A percentile compares a stretch with the other conserved stretches of the same genome.
phyloP scores from a whole-genome alignment of 257 asterid genomes.

The Anisodus acutangulus region DNA sequence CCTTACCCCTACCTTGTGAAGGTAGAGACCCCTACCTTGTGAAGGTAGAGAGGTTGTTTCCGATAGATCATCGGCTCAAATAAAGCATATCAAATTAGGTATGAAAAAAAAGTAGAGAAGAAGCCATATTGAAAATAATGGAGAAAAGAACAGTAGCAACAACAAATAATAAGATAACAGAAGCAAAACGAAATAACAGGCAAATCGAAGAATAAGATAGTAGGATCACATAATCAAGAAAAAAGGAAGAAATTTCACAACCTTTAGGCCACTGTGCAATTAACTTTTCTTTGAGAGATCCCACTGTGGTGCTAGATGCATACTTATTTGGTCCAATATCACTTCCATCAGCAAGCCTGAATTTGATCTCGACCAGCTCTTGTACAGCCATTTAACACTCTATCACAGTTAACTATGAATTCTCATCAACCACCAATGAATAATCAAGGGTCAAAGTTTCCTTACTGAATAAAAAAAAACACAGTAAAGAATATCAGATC shows the following conservation, averaged over 20 bases:
- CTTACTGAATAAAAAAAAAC: background rate
- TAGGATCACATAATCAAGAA: background rate
- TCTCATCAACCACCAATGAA: constrained; percentile 33
- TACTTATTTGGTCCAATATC: constrained; percentile 91
- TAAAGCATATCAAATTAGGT: too few relatives aligned
- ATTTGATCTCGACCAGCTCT: constrained; percentile 84
- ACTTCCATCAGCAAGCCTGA: constrained; percentile 94
- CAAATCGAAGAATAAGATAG: too few relatives aligned
- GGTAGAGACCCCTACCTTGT: too few relatives aligned
- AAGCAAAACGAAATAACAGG: too few relatives aligned
- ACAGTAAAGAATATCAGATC: background rate
- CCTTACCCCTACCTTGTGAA: too few relatives aligned
- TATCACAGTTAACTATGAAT: constrained; percentile 31
- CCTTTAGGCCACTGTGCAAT: constrained; percentile 94
- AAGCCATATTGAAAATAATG: too few relatives aligned
- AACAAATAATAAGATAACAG: too few relatives aligned
- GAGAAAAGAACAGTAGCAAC: too few relatives aligned
- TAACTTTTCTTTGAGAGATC: constrained; percentile 85
- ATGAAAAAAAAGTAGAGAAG: too few relatives aligned
- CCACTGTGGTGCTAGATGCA: constrained; percentile 65
- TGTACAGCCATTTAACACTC: constrained; percentile 65
- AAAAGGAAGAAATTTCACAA: constrained; percentile 32
- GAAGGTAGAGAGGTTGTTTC: too few relatives aligned
- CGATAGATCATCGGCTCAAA: too few relatives aligned
- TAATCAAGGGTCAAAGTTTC: background rate